phyloP scores from a whole-genome alignment of 2,329 filamentous ascomycete genomes.

The Penicillium crustosum region DNA sequence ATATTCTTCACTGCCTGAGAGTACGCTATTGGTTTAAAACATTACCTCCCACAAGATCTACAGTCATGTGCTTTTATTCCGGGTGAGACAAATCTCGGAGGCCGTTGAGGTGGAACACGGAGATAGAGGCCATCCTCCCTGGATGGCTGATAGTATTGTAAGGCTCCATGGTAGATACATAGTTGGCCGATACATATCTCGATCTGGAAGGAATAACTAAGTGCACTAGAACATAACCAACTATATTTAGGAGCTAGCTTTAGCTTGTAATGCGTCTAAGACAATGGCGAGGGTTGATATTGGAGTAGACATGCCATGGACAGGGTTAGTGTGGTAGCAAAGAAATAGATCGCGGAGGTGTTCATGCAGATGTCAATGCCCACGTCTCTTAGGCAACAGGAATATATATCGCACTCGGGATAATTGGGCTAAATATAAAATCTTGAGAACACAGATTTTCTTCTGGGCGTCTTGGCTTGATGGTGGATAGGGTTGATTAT shows the following conservation, averaged over 20 bases:
- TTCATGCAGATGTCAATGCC: not conserved
- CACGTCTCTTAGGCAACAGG: not conserved
- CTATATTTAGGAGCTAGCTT: not conserved
- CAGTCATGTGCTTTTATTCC: not conserved
- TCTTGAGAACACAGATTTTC: not conserved
- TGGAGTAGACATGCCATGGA: not conserved
- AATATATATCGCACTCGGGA: not conserved
- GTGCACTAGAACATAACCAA: not conserved
- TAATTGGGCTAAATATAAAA: not conserved
- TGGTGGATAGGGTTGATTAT: slow-evolving; percentile 3
- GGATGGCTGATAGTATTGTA: not conserved
- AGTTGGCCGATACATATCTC: not conserved
- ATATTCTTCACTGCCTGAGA: not conserved
- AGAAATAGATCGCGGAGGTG: not conserved
- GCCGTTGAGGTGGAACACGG: slow-evolving; percentile 23
- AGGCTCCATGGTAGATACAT: not conserved
- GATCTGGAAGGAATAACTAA: not conserved
- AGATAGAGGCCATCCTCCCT: slow-evolving; percentile 1
- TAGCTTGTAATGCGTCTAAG: not conserved
- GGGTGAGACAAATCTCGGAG: slow-evolving; percentile 1
- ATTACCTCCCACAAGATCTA: not conserved
- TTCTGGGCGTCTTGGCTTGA: slow-evolving; percentile 2
- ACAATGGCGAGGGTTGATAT: not conserved
- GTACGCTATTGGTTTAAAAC: not conserved
- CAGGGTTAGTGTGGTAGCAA: not conserved